phyloP scores from a whole-genome alignment of 805 yeast genomes.

The Spencermartinsiella europaea region DNA sequence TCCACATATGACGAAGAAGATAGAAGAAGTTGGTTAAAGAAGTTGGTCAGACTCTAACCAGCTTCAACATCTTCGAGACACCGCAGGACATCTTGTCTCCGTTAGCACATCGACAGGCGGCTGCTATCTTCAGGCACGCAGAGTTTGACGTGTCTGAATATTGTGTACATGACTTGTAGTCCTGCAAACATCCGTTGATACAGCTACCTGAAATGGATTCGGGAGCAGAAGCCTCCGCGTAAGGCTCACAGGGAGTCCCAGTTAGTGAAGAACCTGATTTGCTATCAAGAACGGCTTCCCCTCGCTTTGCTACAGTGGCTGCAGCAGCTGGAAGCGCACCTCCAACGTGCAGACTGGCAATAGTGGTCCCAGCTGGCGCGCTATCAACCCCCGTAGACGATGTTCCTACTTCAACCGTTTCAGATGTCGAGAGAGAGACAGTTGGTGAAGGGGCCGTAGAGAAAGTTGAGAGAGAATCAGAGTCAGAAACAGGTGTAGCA shows the following conservation, averaged over 20 bases:
- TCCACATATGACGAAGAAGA: too few relatives aligned
- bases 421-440: not conserved
- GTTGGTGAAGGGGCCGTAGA: not conserved
- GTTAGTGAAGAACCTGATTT: too few relatives aligned
- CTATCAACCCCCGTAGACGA: not conserved
- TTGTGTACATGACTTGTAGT: conserved; percentile 16
- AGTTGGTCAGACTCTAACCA: too few relatives aligned
- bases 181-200: conserved; percentile 19
- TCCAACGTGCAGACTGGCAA: too few relatives aligned
- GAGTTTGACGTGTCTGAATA: conserved; percentile 12
- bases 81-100: conserved; percentile 24
- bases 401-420: not conserved
- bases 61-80: too few relatives aligned
- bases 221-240: conserved; percentile 14
- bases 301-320: not conserved
- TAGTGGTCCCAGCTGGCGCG: not conserved
- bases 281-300: not conserved
- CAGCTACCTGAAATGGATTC: conserved; percentile 21
- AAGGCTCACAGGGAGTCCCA: conserved; percentile 13
- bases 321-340: not conserved
- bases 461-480: not conserved
- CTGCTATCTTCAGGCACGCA: conserved; percentile 21
- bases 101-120: conserved; percentile 24
- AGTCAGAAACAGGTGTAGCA: not conserved
- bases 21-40: too few relatives aligned